These are phyloP conservation scores for Cyclostephanos tholiformis DNA, from an alignment of 108 stramenopile species.

Conservation along the genomic window DNA sequence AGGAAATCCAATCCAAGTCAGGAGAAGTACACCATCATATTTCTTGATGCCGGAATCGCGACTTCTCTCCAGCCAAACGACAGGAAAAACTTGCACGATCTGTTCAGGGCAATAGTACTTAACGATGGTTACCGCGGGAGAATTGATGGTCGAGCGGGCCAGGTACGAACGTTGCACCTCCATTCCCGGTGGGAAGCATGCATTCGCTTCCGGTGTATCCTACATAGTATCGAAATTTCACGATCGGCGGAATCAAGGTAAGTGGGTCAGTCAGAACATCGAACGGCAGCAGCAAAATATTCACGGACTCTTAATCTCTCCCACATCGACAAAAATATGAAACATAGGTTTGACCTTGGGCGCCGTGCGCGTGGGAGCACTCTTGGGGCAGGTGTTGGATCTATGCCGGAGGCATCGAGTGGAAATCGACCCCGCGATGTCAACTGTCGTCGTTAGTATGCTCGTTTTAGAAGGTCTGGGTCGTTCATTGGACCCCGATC, in stretches of 20 bases:
- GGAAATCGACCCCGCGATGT: slow-evolving; percentile 91
- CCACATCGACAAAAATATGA: background rate
- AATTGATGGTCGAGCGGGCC: slow-evolving; percentile 90
- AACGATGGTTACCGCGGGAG: slow-evolving; percentile 86
- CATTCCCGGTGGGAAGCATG: slow-evolving; percentile 75
- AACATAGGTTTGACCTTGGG: slow-evolving; percentile 73
- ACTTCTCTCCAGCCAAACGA: slow-evolving; percentile 68
- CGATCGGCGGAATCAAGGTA: slow-evolving; percentile 71
- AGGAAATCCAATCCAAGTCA: slow-evolving; percentile 18
- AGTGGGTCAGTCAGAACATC: background rate
- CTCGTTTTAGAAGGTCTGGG: slow-evolving; percentile 90
- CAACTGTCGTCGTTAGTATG: slow-evolving; percentile 83
- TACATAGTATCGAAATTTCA: slow-evolving; percentile 88
- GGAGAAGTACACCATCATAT: slow-evolving; percentile 64
- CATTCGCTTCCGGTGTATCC: slow-evolving; percentile 76
- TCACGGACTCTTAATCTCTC: background rate
- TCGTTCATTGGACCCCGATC: slow-evolving; percentile 80
- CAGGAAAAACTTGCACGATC: slow-evolving; percentile 75
- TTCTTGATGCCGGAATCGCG: slow-evolving; percentile 90
- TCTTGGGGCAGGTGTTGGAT: slow-evolving; percentile 78
- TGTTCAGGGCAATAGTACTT: slow-evolving; percentile 84
- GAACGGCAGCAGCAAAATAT: background rate
- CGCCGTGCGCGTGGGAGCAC: slow-evolving; percentile 78
- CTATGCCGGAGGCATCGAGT: slow-evolving; percentile 84
- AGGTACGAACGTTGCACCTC: slow-evolving; percentile 82